Percentiles rank a stretch among this genome's conserved stretches.
phyloP scores from a whole-genome alignment of 208 protist genomes.

The Trypanosoma rangeli region DNA sequence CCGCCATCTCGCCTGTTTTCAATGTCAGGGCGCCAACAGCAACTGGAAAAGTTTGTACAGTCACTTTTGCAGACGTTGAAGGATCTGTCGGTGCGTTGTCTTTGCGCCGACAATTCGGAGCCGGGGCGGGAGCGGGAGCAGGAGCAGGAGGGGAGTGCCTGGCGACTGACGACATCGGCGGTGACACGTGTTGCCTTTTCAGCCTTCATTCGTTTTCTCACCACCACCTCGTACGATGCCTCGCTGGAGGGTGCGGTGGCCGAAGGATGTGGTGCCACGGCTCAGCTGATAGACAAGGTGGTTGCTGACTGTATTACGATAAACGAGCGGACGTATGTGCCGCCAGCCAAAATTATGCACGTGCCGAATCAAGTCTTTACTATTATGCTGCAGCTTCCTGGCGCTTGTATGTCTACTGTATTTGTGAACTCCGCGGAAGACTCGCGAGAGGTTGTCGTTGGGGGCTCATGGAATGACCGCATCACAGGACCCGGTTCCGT shows the following conservation, averaged over 20 bases:
- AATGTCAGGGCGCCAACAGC: background rate
- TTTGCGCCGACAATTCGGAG: background rate
- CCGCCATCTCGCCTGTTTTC: slow-evolving; percentile 19
- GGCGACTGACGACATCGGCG: background rate
- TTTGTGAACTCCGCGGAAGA: slow-evolving; percentile 15
- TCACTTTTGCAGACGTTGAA: slow-evolving; percentile 20
- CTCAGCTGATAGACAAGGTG: too few relatives aligned
- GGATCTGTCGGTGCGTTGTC: slow-evolving; percentile 4
- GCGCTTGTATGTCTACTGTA: slow-evolving; percentile 5
- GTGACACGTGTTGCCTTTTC: slow-evolving; percentile 17
- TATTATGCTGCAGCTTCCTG: slow-evolving; percentile 30
- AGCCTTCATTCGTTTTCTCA: slow-evolving; percentile 21
- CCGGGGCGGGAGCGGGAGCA: too few relatives aligned
- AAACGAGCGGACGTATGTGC: slow-evolving; percentile 7
- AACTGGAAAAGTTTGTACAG: slow-evolving; percentile 14
- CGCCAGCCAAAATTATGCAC: slow-evolving; percentile 23
- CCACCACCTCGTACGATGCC: slow-evolving; percentile 4
- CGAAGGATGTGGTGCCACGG: background rate
- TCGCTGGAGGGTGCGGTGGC: background rate
- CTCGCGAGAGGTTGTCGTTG: slow-evolving; percentile 19
- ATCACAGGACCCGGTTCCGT: slow-evolving; percentile 5
- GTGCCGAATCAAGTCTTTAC: slow-evolving; percentile 15
- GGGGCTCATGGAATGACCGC: slow-evolving; percentile 15
- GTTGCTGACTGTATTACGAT: background rate
- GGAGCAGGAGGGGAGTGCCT: background rate